Evolutionary conservation across 306 rosid genomes (phyloP).

Genomic region (Medicago arabica): DNA sequence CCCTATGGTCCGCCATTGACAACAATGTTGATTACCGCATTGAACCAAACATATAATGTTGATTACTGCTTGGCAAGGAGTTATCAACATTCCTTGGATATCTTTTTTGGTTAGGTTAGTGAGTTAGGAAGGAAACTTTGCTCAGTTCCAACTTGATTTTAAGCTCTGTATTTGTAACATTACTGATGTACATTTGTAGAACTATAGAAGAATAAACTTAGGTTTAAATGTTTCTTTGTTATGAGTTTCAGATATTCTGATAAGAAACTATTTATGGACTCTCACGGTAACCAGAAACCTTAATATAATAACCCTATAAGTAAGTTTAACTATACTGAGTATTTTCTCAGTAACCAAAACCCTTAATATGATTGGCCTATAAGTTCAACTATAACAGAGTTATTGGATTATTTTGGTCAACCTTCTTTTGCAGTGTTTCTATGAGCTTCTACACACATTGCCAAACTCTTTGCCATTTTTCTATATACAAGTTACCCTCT

Average conservation of each 20-base stretch:
- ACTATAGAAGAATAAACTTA: background rate
- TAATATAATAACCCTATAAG: no score
- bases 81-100: background rate
- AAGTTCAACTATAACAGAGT: background rate
- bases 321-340: no score
- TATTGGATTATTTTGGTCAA: background rate
- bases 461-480: background rate
- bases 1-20: no score
- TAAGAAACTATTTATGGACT: background rate
- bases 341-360: no score
- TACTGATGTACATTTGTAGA: background rate
- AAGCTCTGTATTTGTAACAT: background rate
- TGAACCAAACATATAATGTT: background rate
- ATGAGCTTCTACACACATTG: background rate
- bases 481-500: background rate
- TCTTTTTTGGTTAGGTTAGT: background rate
- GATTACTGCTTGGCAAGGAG: background rate
- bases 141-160: background rate
- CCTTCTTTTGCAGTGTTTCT: background rate
- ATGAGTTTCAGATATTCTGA: no score
- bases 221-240: background rate
- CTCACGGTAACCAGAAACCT: background rate
- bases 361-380: no score
- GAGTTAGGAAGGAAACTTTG: background rate
- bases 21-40: background rate